Conservation (phyloP, 768 basidiomycete species). For the Cyclocybe aegerita region DNA sequence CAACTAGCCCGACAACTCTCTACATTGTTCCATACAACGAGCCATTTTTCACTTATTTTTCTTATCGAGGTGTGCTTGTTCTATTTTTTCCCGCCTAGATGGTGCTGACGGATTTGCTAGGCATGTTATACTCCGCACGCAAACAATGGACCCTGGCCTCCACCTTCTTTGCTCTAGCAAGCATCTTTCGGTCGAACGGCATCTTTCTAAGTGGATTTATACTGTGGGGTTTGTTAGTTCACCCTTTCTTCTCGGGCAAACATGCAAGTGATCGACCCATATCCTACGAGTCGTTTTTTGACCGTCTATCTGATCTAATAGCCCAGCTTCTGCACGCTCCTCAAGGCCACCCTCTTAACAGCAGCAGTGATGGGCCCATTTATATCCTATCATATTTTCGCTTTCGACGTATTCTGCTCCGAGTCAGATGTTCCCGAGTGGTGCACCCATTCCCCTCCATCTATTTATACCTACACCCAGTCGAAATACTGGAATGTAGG, state of each 20-base stretch:
- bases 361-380: constrained; percentile 63
- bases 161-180: constrained; percentile 61
- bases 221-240: constrained; percentile 66
- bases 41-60: constrained; percentile 81
- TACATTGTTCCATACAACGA: constrained; percentile 78
- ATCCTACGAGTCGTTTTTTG: background rate
- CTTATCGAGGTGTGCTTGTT: constrained; percentile 60
- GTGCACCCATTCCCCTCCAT: constrained; percentile 64
- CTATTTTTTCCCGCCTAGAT: background rate
- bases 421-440: constrained; percentile 39
- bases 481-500: constrained; percentile 84
- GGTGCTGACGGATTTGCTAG: constrained; percentile 26
- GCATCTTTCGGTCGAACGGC: constrained; percentile 75
- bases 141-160: constrained; percentile 56
- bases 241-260: constrained; percentile 43
- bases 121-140: constrained; percentile 57
- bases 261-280: constrained; percentile 26
- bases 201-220: constrained; percentile 76
- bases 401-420: constrained; percentile 68
- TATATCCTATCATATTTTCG: constrained; percentile 64
- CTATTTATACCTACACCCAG: constrained; percentile 84
- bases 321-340: constrained; percentile 30
- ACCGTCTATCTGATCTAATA: constrained; percentile 18
- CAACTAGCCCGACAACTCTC: constrained; percentile 77
- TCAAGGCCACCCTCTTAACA: constrained; percentile 40